phyloP scores from a whole-genome alignment of 768 basidiomycete species.

The Lactarius sanguifluus region DNA sequence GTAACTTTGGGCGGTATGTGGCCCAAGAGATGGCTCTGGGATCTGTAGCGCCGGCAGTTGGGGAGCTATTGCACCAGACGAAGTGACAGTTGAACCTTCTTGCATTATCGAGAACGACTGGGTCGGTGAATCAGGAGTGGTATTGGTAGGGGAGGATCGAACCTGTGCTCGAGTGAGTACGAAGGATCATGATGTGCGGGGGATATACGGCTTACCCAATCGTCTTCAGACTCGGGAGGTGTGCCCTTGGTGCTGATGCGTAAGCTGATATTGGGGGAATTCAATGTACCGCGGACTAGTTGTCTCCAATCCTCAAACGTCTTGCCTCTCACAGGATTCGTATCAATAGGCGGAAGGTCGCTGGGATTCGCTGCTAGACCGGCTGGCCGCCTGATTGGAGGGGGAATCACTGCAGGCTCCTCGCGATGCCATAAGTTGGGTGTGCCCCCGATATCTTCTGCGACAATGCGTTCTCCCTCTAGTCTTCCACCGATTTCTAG shows the following conservation, averaged over 20 bases:
- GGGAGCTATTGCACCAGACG: background rate
- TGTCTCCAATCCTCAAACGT: slow-evolving; percentile 12
- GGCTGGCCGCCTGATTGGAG: no score
- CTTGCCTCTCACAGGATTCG: background rate
- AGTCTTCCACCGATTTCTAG: slow-evolving; percentile 17
- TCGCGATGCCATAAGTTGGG: slow-evolving; percentile 5
- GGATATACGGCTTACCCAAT: background rate
- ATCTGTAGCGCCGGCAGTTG: background rate
- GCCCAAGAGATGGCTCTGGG: background rate
- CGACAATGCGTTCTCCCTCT: slow-evolving; percentile 18
- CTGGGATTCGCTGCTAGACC: background rate
- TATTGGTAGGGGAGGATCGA: background rate
- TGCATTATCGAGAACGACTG: background rate
- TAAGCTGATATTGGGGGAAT: background rate
- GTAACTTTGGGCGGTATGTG: background rate
- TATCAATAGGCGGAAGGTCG: background rate
- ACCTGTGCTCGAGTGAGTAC: slow-evolving; percentile 2
- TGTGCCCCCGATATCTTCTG: background rate
- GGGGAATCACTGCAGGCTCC: background rate
- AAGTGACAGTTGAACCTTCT: background rate
- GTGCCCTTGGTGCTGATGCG: background rate
- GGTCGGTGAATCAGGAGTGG: background rate
- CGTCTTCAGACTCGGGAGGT: background rate
- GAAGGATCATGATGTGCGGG: background rate
- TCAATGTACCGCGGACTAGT: background rate